These are phyloP conservation scores for Tripidium arundinaceum DNA, from an alignment of 202 grass and related monocot genomes.

Conservation along the genomic window DNA sequence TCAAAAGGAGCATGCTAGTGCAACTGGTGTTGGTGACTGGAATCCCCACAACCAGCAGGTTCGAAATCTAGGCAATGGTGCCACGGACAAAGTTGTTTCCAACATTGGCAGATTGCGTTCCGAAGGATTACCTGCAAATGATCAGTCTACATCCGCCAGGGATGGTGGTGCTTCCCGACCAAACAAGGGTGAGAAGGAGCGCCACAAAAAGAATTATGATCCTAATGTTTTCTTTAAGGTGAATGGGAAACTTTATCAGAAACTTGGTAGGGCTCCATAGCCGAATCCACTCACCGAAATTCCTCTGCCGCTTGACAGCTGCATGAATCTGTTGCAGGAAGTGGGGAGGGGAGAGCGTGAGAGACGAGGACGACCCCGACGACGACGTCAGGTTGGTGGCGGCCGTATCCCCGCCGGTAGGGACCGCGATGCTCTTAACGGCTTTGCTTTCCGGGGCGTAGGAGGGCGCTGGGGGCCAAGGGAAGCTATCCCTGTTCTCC, in stretches of 20 bases:
- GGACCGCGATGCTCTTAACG: constrained; percentile 20
- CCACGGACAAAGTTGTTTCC: constrained; percentile 24
- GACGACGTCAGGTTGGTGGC: constrained; percentile 50
- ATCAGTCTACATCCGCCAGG: constrained; percentile 39
- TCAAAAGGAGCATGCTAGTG: constrained; percentile 27
- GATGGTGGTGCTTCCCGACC: constrained; percentile 36
- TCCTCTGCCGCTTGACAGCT: constrained; percentile 68
- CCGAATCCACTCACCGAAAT: constrained; percentile 41
- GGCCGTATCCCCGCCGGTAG: constrained; percentile 32
- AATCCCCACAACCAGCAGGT: constrained; percentile 33
- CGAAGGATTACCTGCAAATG: constrained; percentile 31
- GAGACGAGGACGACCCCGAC: constrained; percentile 56
- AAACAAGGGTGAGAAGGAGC: constrained; percentile 58
- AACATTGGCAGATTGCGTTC: constrained; percentile 30
- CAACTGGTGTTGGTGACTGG: constrained; percentile 37
- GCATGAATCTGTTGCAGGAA: constrained; percentile 65
- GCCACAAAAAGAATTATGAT: constrained; percentile 68
- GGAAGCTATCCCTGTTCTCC: constrained; percentile 81
- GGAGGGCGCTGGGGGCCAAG: constrained; percentile 30
- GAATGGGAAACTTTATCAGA: constrained; percentile 94
- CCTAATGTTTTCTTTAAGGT: constrained; percentile 85
- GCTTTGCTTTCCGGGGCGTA: not conserved
- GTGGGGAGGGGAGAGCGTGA: constrained; percentile 38
- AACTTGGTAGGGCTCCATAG: constrained; percentile 50
- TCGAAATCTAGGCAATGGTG: constrained; percentile 26